phyloP scores from a whole-genome alignment of 225 moss, liverwort and hornwort species.

The Polytrichum commune region DNA sequence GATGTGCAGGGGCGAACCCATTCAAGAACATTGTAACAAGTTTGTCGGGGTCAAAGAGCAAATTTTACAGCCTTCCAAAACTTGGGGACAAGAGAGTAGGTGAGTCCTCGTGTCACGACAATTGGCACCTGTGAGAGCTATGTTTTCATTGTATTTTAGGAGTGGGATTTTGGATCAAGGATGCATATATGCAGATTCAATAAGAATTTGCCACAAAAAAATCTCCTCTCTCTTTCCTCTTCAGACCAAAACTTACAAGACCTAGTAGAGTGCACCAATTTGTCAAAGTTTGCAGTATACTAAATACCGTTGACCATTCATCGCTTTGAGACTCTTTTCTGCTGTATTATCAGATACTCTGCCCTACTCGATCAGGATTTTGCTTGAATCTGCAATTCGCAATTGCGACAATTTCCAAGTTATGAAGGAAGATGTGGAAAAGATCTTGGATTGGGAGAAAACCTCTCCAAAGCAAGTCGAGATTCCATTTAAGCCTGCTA shows the following conservation, averaged over 20 bases:
- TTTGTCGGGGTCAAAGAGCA: conserved; percentile 59
- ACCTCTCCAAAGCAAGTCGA: conserved; percentile 83
- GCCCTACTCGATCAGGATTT: conserved; percentile 78
- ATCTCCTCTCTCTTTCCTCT: no score
- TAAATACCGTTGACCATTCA: no score
- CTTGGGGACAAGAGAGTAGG: conserved; percentile 78
- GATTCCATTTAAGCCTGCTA: conserved; percentile 92
- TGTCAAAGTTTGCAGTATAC: not conserved
- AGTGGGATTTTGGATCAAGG: no score
- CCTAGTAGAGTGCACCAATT: not conserved
- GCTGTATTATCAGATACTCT: conserved; percentile 52
- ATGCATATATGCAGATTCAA: no score
- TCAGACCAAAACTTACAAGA: not conserved
- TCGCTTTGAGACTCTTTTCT: not conserved
- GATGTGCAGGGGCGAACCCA: conserved; percentile 60
- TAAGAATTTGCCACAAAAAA: no score
- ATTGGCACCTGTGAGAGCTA: no score
- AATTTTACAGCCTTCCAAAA: conserved; percentile 79
- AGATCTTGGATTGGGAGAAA: conserved; percentile 87
- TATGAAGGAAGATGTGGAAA: conserved; percentile 70
- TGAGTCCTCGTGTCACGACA: conserved; percentile 12
- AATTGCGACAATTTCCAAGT: conserved; percentile 84
- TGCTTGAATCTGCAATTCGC: conserved; percentile 82
- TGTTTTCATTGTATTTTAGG: no score
- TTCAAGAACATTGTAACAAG: conserved; percentile 68